Evolutionary conservation across 2,329 filamentous ascomycete species (phyloP).

Genomic region (Fusarium anguioides): DNA sequence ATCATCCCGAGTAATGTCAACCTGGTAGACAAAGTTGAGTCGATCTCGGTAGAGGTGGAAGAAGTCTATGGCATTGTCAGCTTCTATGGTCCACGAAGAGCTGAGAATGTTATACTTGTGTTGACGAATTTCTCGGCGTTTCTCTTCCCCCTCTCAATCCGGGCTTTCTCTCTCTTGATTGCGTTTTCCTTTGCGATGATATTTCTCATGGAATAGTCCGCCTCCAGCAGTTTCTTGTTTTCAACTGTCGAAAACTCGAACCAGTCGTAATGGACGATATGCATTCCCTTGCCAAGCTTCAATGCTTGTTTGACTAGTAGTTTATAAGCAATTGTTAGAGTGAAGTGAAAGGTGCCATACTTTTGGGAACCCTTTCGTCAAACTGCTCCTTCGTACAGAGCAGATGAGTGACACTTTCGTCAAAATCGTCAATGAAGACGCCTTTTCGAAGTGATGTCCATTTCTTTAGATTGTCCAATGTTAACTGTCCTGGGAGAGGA

Average conservation of each 20-base stretch:
- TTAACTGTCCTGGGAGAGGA: conserved; percentile 62
- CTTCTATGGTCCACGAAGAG: not conserved
- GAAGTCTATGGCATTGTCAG: conserved; percentile 56
- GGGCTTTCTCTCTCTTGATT: conserved; percentile 47
- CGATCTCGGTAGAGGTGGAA: conserved; percentile 73
- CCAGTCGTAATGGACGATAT: conserved; percentile 64
- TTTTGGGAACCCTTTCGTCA: conserved; percentile 54
- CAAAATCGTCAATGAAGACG: conserved; percentile 62
- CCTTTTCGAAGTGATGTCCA: conserved; percentile 77
- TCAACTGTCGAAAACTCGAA: conserved; percentile 58
- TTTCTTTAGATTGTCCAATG: conserved; percentile 66
- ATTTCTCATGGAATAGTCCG: conserved; percentile 57
- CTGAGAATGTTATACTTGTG: conserved; percentile 52
- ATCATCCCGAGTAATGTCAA: conserved; percentile 68
- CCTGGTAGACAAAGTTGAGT: conserved; percentile 71
- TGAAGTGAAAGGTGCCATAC: conserved; percentile 41
- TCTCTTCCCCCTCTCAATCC: conserved; percentile 54
- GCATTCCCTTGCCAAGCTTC: conserved; percentile 48
- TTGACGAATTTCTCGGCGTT: conserved; percentile 59
- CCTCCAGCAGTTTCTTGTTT: conserved; percentile 48
- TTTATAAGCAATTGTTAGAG: not conserved
- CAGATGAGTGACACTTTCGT: conserved; percentile 74
- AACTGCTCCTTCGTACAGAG: conserved; percentile 73
- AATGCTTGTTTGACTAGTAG: conserved; percentile 54
- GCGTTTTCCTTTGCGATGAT: conserved; percentile 48